Evolutionary conservation across 108 stramenopile genomes (phyloP).

Genomic region (Nitzschia sp.): DNA sequence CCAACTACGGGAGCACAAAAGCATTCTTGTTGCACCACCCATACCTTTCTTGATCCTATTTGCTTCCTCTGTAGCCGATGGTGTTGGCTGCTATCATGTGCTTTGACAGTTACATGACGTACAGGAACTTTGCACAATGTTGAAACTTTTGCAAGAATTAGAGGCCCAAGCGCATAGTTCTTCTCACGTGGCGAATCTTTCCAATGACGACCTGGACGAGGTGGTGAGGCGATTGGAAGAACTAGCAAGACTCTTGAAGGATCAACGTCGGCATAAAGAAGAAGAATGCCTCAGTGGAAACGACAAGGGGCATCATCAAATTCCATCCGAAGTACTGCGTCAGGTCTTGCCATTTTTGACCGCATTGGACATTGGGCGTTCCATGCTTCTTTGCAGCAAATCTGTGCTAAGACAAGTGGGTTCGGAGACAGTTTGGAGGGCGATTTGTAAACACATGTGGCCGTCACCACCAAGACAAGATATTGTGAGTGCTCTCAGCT

Average conservation of each 20-base stretch:
- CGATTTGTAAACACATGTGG: conserved; percentile 3
- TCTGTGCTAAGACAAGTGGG: neutral
- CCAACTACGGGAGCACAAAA: too few species aligned
- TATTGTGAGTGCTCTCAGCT: neutral
- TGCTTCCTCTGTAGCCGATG: too few species aligned
- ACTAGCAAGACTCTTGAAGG: neutral
- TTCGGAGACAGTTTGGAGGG: conserved; percentile 3
- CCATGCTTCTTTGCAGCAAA: neutral
- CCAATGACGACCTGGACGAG: neutral
- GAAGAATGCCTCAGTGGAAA: neutral
- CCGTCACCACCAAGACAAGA: neutral
- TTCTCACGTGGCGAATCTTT: neutral
- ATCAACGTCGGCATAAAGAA: neutral
- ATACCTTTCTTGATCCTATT: too few species aligned
- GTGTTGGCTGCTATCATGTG: too few species aligned
- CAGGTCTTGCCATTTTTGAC: conserved; percentile 7
- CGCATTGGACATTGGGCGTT: conserved; percentile 1
- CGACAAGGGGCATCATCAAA: too few species aligned
- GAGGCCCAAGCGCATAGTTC: neutral
- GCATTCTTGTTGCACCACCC: too few species aligned
- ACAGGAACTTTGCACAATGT: too few species aligned
- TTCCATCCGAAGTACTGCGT: conserved; percentile 17
- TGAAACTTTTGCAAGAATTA: neutral
- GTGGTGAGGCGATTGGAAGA: neutral
- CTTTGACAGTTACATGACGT: too few species aligned